Base-by-base conservation (phyloP, 202 grass and related monocot genomes). In the Zizania palustris region DNA sequence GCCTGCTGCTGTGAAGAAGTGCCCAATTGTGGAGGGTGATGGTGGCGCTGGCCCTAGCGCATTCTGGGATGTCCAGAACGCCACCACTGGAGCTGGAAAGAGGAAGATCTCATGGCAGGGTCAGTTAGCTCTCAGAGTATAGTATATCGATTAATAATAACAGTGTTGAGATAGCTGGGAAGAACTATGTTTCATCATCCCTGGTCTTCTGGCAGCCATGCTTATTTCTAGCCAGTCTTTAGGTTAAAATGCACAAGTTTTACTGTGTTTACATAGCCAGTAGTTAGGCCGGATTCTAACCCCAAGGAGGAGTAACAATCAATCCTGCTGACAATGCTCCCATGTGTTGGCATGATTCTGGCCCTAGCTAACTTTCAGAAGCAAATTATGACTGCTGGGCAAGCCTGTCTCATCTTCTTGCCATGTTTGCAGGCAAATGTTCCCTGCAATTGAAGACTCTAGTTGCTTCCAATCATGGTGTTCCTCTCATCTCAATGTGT, bases 101-200 rank as follows among this genome's bases (percentile, higher is more conserved):
- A 90, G 87, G 75, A 98, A 98, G 80, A 92, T 95, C 57, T 87
- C 89, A 50, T 98, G 91, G 91, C 91, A 90, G 79, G 91, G 92
- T 86, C 91, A 88, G 21, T 37, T 98, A 58, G 85, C 89, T 65
- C 70, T 98, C 60, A 88, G 82, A 86, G 89, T 92, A 73, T 95
- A 98, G 95, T 28, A 28, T 28, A 28, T 28, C 28, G 68, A 72
- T 55, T 20, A 6, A 2, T 68, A 66, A 67, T 63, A 28, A 8
- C 10, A 54, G 13, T 82, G n/a, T 74, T 46, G 67, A 76, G 37
- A 73, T 38, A 45, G 56, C 28, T 74, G 44, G 48, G 40, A 51
- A 37, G 69, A 81, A 66, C 12, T 64, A 9, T 42, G 19, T 45
- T 51, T 59, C 12, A 43, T 55, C 55, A 60, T 63, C 55, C n/a